A percentile compares a stretch with the other conserved stretches of the same genome.
Evolutionary conservation across 2,329 filamentous ascomycete species (phyloP).

Genomic region (Alternaria sp.): DNA sequence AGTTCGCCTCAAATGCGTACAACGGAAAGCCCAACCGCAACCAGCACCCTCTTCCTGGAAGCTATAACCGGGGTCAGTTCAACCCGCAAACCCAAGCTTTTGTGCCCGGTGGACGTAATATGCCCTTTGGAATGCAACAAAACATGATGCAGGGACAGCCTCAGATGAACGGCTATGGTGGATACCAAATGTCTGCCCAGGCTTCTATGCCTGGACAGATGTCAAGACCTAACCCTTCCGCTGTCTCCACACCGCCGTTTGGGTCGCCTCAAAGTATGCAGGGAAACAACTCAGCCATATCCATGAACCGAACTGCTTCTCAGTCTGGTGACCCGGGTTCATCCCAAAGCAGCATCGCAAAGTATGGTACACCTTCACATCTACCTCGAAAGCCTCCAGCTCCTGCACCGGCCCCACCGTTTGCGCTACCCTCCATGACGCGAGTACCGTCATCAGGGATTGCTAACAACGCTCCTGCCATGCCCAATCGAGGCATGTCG

Average conservation of each 20-base stretch:
- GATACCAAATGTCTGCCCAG: constrained; percentile 31
- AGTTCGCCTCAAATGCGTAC: constrained; percentile 71
- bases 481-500: constrained; percentile 12
- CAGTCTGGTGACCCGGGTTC: constrained; percentile 28
- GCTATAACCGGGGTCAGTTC: constrained; percentile 83
- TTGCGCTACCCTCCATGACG: constrained; percentile 25
- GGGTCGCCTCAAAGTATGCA: constrained; percentile 38
- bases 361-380: constrained; percentile 61
- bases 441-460: constrained; percentile 26
- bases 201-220: constrained; percentile 34
- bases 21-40: constrained; percentile 68
- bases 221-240: constrained; percentile 36
- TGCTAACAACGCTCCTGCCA: constrained; percentile 13
- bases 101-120: constrained; percentile 66
- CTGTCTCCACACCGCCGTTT: constrained; percentile 34
- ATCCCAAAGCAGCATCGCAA: constrained; percentile 58
- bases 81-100: constrained; percentile 96
- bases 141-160: constrained; percentile 38
- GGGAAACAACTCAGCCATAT: constrained; percentile 20
- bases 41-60: constrained; percentile 84
- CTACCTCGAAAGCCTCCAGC: constrained; percentile 63
- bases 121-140: constrained; percentile 41
- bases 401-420: constrained; percentile 41
- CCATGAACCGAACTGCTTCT: constrained; percentile 34
- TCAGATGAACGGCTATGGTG: constrained; percentile 42